Percentiles rank a stretch among this genome's conserved stretches.
These are phyloP conservation scores for Omphalotus guepiniiformis DNA, from an alignment of 768 basidiomycete genomes.

Conservation along the genomic window DNA sequence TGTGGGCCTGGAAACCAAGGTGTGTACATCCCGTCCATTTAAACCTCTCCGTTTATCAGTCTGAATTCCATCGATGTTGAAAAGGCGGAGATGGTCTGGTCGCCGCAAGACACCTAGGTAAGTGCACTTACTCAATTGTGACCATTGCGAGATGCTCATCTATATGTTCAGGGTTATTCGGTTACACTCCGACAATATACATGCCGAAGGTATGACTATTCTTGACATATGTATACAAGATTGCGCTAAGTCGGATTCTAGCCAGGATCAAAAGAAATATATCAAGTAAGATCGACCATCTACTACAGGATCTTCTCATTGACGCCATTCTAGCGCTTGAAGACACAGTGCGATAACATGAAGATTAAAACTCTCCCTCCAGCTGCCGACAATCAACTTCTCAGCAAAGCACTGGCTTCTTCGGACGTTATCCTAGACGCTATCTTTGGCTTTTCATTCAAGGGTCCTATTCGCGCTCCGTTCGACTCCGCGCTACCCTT, in stretches of 20 bases:
- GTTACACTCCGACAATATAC: slow-evolving; percentile 84
- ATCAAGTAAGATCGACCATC: slow-evolving; percentile 47
- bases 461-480: slow-evolving; percentile 82
- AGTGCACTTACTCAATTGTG: slow-evolving; percentile 14
- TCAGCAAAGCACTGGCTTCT: slow-evolving; percentile 46
- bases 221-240: background rate
- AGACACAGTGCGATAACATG: slow-evolving; percentile 87
- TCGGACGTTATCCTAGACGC: slow-evolving; percentile 90
- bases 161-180: slow-evolving; percentile 70
- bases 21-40: slow-evolving; percentile 9
- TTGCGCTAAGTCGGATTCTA: slow-evolving; percentile 22
- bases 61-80: background rate
- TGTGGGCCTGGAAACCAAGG: slow-evolving; percentile 98
- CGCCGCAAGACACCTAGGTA: slow-evolving; percentile 90
- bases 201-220: slow-evolving; percentile 75
- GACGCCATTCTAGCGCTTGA: slow-evolving; percentile 72
- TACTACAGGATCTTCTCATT: background rate
- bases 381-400: slow-evolving; percentile 38
- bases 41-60: background rate
- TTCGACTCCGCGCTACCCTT: slow-evolving; percentile 76
- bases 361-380: slow-evolving; percentile 66
- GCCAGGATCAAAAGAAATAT: slow-evolving; percentile 93
- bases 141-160: background rate
- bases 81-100: slow-evolving; percentile 90
- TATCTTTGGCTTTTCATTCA: slow-evolving; percentile 98